Evolutionary conservation across 2,329 filamentous ascomycete species (phyloP).

Genomic region (Leptographium galeiforme): DNA sequence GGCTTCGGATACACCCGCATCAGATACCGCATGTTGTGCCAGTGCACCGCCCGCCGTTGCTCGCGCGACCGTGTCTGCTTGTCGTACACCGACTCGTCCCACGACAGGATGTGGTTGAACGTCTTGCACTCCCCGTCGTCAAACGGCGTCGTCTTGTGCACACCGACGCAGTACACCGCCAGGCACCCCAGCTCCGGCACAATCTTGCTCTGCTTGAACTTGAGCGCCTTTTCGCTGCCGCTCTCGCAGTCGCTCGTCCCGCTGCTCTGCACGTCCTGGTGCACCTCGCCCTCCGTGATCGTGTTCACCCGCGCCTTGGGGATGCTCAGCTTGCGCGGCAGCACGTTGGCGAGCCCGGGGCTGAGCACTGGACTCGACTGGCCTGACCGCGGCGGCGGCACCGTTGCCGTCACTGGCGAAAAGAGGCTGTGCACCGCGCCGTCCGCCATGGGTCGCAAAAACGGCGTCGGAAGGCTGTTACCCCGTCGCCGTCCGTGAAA

Average conservation of each 20-base stretch:
- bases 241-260: constrained; percentile 68
- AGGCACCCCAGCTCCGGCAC: constrained; percentile 70
- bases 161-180: constrained; percentile 59
- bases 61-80: constrained; percentile 64
- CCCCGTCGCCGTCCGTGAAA: constrained; percentile 36
- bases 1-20: constrained; percentile 90
- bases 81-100: constrained; percentile 80
- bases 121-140: constrained; percentile 64
- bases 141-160: constrained; percentile 72
- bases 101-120: constrained; percentile 91
- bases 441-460: constrained; percentile 48
- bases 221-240: constrained; percentile 40
- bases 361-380: constrained; percentile 41
- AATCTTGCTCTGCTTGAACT: constrained; percentile 70
- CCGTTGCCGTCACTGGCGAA: neutral
- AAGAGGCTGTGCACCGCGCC: neutral
- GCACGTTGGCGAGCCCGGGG: constrained; percentile 26
- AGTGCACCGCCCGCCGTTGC: constrained; percentile 64
- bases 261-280: constrained; percentile 37
- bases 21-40: constrained; percentile 81
- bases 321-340: constrained; percentile 32
- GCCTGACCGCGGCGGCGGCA: constrained; percentile 19
- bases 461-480: constrained; percentile 68
- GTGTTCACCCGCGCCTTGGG: constrained; percentile 42
- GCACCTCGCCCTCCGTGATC: constrained; percentile 41